Evolutionary conservation across 202 grass and related monocot genomes (phyloP).

Genomic region (Elaeis oleifera): DNA sequence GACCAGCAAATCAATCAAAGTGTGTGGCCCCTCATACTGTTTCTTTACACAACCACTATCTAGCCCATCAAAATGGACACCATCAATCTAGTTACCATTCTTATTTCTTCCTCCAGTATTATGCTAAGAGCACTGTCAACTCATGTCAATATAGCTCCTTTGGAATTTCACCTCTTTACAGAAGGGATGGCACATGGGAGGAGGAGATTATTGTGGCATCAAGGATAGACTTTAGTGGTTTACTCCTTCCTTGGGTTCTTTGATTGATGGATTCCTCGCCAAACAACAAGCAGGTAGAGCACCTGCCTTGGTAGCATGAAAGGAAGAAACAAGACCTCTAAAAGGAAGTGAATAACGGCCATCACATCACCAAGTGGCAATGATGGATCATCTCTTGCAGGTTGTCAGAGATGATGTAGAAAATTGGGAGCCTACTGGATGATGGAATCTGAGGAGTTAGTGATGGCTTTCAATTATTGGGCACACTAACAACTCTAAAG

Average conservation of each 20-base stretch:
- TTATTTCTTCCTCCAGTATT: conserved; percentile 26
- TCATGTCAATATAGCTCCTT: conserved; percentile 30
- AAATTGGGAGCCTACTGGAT: neutral
- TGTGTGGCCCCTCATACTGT: too few relatives aligned
- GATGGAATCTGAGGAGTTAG: conserved; percentile 5
- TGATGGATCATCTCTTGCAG: conserved; percentile 2
- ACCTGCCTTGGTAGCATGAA: conserved; percentile 26
- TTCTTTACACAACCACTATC: too few relatives aligned
- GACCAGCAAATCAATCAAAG: too few relatives aligned
- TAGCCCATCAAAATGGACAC: conserved; percentile 16
- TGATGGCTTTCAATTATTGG: conserved; percentile 13
- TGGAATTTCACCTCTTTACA: conserved; percentile 42
- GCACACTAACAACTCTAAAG: neutral
- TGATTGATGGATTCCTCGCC: conserved; percentile 82
- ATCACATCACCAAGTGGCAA: conserved; percentile 8
- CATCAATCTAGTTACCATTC: conserved; percentile 17
- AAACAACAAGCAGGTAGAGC: conserved; percentile 42
- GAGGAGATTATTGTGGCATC: conserved; percentile 38
- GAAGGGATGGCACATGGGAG: conserved; percentile 50
- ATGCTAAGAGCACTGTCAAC: conserved; percentile 42
- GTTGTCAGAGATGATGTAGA: neutral
- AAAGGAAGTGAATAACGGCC: neutral
- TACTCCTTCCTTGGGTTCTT: conserved; percentile 7
- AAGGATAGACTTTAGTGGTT: conserved; percentile 26
- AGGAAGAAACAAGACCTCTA: neutral